Evolutionary conservation across 805 yeast species (phyloP), one percentile per base, ranked within the genome.

Genomic region (Wickerhamomyces chaumierensis): DNA sequence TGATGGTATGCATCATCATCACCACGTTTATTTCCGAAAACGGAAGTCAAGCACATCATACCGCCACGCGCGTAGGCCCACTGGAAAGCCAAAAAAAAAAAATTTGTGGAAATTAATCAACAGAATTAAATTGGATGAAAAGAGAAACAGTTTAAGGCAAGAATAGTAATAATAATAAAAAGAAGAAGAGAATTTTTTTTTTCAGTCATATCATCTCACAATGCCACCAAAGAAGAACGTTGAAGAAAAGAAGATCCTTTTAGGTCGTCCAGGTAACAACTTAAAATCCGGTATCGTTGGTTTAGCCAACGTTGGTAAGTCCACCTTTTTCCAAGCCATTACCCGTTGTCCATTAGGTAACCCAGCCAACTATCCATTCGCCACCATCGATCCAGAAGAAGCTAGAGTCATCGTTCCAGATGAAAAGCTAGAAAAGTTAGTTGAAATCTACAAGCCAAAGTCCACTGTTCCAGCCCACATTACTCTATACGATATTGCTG

Each of bases 301-400:
- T 43, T 72, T 90, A 44, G 96, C 96, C 55, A 70, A 79, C 55
- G 94, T 90, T 48, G 98, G 98, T 54, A 92, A 92, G 63, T 86
- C 96, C 13, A 90, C 97, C 7, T 87, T 90, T 62, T 90, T 90
- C 76, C 97, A 92, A 65, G 95, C 96, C 40, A 82, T 92, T 56
- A 90, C 97, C 40, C 78, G 80, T 64, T 85, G 88, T 50, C 86
- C 88, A 36, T 68, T 92, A 49, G 97, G 98, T 46, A 87, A 73
- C 67, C 97, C 98, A 40, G 98, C 97, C 42, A 90, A 90, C 63
- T 90, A 88, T 61, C 98, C 98, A 19, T 90, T 86, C 60, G 98
- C 98, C 33, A 90, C 98, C 40, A 87, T 87, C 63, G 96, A 90
- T 52, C 97, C 98, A 39, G 97, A 92, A 67, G 96, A 90, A 68